Evolutionary conservation across 108 stramenopile genomes (phyloP).

Genomic region (Cyclotella kingstonii): DNA sequence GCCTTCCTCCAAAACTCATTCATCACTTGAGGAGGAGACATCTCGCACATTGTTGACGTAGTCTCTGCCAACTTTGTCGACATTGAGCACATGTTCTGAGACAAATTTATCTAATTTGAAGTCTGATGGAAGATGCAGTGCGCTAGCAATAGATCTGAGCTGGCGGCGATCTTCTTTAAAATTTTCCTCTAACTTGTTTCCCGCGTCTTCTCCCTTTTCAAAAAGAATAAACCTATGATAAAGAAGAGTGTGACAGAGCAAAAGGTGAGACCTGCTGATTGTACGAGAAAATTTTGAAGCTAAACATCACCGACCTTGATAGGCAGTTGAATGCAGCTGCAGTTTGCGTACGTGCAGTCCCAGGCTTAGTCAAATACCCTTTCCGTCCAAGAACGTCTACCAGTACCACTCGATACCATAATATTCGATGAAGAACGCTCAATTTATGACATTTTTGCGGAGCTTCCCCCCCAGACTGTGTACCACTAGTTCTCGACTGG

Average conservation of each 20-base stretch:
- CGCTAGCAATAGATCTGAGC: conserved; percentile 18
- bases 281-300: background rate
- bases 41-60: background rate
- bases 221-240: conserved; percentile 25
- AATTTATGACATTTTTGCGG: conserved; percentile 46
- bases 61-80: conserved; percentile 11
- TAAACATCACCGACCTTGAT: conserved; percentile 17
- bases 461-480: conserved; percentile 26
- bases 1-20: conserved; percentile 6
- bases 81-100: conserved; percentile 11
- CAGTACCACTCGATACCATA: conserved; percentile 54
- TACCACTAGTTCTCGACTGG: conserved; percentile 28
- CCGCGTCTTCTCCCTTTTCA: conserved; percentile 25
- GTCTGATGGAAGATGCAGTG: conserved; percentile 20
- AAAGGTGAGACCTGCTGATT: background rate
- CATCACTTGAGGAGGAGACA: conserved; percentile 9
- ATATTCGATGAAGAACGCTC: conserved; percentile 57
- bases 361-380: conserved; percentile 36
- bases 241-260: background rate
- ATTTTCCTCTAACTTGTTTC: conserved; percentile 5
- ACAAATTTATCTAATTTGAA: conserved; percentile 23
- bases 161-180: conserved; percentile 35
- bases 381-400: conserved; percentile 57
- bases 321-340: conserved; percentile 32
- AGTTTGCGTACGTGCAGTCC: conserved; percentile 30